Evolutionary conservation across 2,329 filamentous ascomycete genomes (phyloP).

Genomic region (Stemphylium beticola): DNA sequence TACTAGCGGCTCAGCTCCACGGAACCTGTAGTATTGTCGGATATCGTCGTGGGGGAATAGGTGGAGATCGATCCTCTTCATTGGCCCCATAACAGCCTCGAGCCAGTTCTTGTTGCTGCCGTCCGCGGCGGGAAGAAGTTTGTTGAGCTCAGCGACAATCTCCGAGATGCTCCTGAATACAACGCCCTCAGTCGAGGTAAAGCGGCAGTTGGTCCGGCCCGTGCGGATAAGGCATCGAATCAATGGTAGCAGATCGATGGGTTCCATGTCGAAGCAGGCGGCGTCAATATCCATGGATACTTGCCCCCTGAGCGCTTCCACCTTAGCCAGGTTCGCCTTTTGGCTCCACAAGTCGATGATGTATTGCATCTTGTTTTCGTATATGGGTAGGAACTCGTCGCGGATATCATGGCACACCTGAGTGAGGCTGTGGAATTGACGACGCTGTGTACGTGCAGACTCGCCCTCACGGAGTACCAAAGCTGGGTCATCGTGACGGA

Average conservation of each 20-base stretch:
- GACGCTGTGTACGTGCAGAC: neutral
- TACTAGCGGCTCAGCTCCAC: constrained; percentile 21
- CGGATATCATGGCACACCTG: constrained; percentile 37
- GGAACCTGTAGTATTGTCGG: constrained; percentile 21
- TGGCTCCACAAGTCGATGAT: constrained; percentile 18
- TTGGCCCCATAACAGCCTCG: constrained; percentile 13
- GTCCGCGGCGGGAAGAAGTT: constrained; percentile 12
- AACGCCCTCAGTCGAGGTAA: constrained; percentile 17
- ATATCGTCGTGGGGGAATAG: constrained; percentile 21
- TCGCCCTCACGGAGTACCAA: constrained; percentile 8
- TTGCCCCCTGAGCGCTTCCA: constrained; percentile 16
- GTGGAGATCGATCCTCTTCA: constrained; percentile 20
- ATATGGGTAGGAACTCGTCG: constrained; percentile 31
- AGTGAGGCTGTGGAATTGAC: constrained; percentile 22
- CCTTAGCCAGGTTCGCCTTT: constrained; percentile 6
- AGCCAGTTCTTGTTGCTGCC: constrained; percentile 15
- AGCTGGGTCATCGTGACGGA: constrained; percentile 17
- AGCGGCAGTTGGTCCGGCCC: constrained; percentile 8
- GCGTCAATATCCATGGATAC: constrained; percentile 31
- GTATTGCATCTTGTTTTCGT: constrained; percentile 15
- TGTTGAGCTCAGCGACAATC: constrained; percentile 18
- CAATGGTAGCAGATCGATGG: constrained; percentile 19
- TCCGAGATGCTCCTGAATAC: constrained; percentile 20
- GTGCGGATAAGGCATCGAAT: constrained; percentile 14
- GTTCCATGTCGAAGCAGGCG: constrained; percentile 24